A percentile compares a stretch with the other conserved stretches of the same genome.
These are phyloP conservation scores for Lodderomyces parapsilosis DNA, from an alignment of 1,139 yeast genomes.

Conservation along the genomic window DNA sequence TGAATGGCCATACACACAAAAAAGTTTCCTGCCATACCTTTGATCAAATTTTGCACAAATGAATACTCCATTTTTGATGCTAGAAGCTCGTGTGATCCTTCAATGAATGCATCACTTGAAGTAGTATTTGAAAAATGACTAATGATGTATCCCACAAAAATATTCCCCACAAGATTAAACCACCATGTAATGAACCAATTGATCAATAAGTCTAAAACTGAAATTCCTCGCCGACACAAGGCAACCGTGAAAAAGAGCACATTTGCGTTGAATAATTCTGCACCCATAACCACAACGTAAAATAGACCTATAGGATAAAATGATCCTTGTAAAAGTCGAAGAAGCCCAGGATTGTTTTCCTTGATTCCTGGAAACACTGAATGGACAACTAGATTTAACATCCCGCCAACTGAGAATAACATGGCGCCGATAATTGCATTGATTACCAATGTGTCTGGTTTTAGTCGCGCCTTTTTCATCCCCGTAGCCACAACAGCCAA, in stretches of 20 bases:
- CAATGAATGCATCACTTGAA: slow-evolving; percentile 32
- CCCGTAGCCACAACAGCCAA: slow-evolving; percentile 79
- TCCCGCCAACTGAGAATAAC: slow-evolving; percentile 69
- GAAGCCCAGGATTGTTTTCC: slow-evolving; percentile 51
- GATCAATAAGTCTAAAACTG: slow-evolving; percentile 57
- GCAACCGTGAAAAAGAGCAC: slow-evolving; percentile 69
- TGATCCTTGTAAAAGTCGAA: slow-evolving; percentile 53
- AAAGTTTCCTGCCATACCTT: slow-evolving; percentile 74
- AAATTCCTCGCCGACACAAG: slow-evolving; percentile 64
- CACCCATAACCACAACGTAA: slow-evolving; percentile 71
- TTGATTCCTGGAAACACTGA: slow-evolving; percentile 47
- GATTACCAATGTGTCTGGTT: slow-evolving; percentile 53
- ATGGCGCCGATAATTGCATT: slow-evolving; percentile 73
- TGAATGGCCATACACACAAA: slow-evolving; percentile 73
- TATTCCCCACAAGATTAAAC: slow-evolving; percentile 59
- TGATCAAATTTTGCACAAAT: slow-evolving; percentile 60
- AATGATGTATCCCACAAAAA: slow-evolving; percentile 64
- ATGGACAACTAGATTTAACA: slow-evolving; percentile 59
- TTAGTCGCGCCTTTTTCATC: slow-evolving; percentile 74
- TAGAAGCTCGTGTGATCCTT: slow-evolving; percentile 49
- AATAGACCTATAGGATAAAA: slow-evolving; percentile 69
- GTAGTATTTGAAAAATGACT: slow-evolving; percentile 55
- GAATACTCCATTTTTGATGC: slow-evolving; percentile 44
- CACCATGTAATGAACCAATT: slow-evolving; percentile 72
- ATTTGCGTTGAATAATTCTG: slow-evolving; percentile 72